These are phyloP conservation scores for Plasmodium yoelii DNA, from an alignment of 169 alveolate species.

Conservation along the genomic window DNA sequence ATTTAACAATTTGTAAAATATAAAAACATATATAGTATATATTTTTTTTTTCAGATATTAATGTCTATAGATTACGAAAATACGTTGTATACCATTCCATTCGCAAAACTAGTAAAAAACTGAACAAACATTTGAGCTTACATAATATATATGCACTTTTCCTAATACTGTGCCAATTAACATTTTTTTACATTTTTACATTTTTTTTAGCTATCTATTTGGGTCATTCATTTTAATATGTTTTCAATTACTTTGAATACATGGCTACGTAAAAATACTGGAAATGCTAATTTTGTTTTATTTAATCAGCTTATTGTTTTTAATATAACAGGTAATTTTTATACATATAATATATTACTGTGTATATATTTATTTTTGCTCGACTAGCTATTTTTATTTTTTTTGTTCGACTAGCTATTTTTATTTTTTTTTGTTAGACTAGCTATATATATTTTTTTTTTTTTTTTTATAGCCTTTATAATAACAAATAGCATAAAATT, in stretches of 20 bases:
- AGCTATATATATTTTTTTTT: slow-evolving; percentile 3
- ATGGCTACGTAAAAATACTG: slow-evolving; percentile 71
- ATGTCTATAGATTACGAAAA: slow-evolving; percentile 44
- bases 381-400: not conserved
- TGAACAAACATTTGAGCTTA: not conserved
- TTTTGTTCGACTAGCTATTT: not conserved
- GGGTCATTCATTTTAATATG: slow-evolving; percentile 14
- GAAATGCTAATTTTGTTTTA: slow-evolving; percentile 68
- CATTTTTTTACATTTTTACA: too few species aligned
- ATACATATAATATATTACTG: not conserved
- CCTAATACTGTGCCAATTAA: not conserved
- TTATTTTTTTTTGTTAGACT: not conserved
- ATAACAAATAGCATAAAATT: slow-evolving; percentile 43
- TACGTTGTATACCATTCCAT: slow-evolving; percentile 53
- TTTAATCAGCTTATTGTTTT: slow-evolving; percentile 63
- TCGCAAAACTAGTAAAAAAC: slow-evolving; percentile 45
- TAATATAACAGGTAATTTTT: slow-evolving; percentile 49
- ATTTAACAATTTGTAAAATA: too few species aligned
- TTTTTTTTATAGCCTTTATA: slow-evolving; percentile 39
- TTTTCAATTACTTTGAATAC: slow-evolving; percentile 43
- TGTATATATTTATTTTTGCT: not conserved
- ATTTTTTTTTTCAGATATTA: slow-evolving; percentile 26
- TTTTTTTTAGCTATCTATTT: slow-evolving; percentile 5
- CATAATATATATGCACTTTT: not conserved
- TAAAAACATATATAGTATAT: not conserved